Base-by-base conservation (phyloP, 371 early-diverging fungal genomes). In the Nosema bombycis region DNA sequence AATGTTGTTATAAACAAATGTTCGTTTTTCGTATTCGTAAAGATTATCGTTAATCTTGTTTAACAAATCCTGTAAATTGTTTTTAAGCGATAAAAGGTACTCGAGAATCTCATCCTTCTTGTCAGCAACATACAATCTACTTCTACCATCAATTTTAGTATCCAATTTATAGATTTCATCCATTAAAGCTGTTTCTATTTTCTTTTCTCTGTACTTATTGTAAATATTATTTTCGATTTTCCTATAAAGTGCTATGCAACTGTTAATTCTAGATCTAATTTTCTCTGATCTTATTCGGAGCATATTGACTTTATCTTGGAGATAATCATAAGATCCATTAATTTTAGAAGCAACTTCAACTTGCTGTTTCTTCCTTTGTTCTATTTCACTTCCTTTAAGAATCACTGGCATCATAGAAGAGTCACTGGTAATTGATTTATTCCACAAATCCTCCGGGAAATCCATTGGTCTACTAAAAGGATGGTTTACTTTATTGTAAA, bases 401-500 rank as follows among this genome's bases (percentile, higher is more conserved):
- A 76, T 46, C 1, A 82, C 79, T 24, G 82, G 82, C 77, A 82
- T 75, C 55, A 82, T 54, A 23, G 69, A 54, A 23, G 66, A 24
- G 37, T 79, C 78, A 24, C 24, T 69, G 33, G 36, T 72, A 14
- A 79, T 34, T 21, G 73, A 62, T 26, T 63, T 73, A 28, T 57
- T 56, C 82, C 82, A 82, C 3, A 78, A 58, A n/a, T 75, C 71
- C n/a, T 72, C 72, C n/a, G 79, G 72, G 70, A 82, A 76, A 58
- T 77, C 74, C 10, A 65, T 1, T 18, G 83, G 80, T 6, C 66
- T 61, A 0, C 26, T 26, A 57, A 77, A 66, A 15, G 76, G 72
- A n/a, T 36, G n/a, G 30, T 83, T 73, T 32, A 72, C 56, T 66
- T 84, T 65, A 70, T 86, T 83, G 57, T 85, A 85, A 55, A 86